Percentiles rank a stretch among this genome's conserved stretches.
Evolutionary conservation across 2,329 filamentous ascomycete species (phyloP).

Genomic region (Zarea fungicola): DNA sequence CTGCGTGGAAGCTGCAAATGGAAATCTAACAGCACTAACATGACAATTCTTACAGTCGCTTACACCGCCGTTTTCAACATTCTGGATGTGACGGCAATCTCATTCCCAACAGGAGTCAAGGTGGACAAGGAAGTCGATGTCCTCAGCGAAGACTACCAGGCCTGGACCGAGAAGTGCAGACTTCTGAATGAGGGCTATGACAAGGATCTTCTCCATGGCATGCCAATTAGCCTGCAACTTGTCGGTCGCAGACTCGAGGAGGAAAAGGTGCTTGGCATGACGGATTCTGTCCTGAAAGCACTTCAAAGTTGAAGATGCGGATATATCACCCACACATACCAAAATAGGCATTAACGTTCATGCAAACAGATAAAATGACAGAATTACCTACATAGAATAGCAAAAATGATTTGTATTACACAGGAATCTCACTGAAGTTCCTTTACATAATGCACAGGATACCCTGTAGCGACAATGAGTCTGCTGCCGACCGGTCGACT

Average conservation of each 20-base stretch:
- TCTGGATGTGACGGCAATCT: conserved; percentile 42
- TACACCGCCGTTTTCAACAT: conserved; percentile 48
- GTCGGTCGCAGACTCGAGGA: conserved; percentile 38
- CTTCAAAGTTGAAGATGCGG: background rate
- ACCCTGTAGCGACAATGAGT: no score
- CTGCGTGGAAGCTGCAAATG: no score
- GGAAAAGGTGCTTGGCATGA: conserved; percentile 34
- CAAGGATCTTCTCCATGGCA: conserved; percentile 32
- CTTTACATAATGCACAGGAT: no score
- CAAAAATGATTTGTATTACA: no score
- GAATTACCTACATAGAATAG: no score
- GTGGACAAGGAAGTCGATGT: conserved; percentile 37
- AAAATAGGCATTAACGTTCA: no score
- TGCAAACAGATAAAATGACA: no score
- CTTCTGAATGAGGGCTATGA: conserved; percentile 38
- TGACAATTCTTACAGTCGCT: conserved; percentile 38
- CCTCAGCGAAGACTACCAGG: conserved; percentile 24
- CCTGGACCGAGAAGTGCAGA: conserved; percentile 33
- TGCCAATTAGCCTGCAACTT: conserved; percentile 39
- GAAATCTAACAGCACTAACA: no score
- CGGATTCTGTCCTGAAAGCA: conserved; percentile 21
- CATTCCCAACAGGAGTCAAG: conserved; percentile 38
- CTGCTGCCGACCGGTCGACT: no score
- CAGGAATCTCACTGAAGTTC: no score
- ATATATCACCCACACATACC: background rate